Evolutionary conservation across 495 filamentous ascomycete genomes (phyloP), one percentile per base, ranked within the genome.

Genomic region (Xylaria flabelliformis): DNA sequence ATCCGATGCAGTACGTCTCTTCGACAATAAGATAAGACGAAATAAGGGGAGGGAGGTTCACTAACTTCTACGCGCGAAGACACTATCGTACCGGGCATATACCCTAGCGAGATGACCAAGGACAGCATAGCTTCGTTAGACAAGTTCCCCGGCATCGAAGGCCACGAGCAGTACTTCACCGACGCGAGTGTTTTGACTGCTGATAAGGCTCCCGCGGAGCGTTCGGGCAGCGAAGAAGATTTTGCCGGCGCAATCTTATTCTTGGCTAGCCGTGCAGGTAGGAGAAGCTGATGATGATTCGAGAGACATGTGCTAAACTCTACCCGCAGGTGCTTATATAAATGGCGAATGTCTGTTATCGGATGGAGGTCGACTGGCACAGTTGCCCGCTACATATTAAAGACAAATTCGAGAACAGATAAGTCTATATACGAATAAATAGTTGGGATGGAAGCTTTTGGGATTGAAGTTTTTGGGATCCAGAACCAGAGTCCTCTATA

Each of bases 281-380:
- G 24, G 50, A 53, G n/a, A 24, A 3, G 21, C 50, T 9, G 3
- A 4, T 13, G 13, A 12, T 53, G 3, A 26, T 53, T 3, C 9
- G 21, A 53, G 50, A 53, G 21, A 13, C 3, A n/a, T 24, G 50
- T 53, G 21, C 50, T 53, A 2, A 50, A 21, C 19, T n/a, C 48
- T 8, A n/a, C 48, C n/a, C 48, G 7, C 19, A 50, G 48, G 48
- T 2, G 48, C 48, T 21, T 50, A 50, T 50, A 9, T 50, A 3
- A 50, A 50, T 50, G 48, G 48, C 6, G 48, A 50, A 50, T 50
- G 48, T 50, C 48, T 50, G 7, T 19, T 50, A 1, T 50, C 48
- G 48, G 48, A 50, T 9, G 48, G 48, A 50, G 48, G 48, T 50
- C 48, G 48, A 50, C n/a, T 50, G 48, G 48, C 48, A 50, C 48